Base-by-base conservation (phyloP, 1,284 basidiomycete species). In the Volvariella volvacea region DNA sequence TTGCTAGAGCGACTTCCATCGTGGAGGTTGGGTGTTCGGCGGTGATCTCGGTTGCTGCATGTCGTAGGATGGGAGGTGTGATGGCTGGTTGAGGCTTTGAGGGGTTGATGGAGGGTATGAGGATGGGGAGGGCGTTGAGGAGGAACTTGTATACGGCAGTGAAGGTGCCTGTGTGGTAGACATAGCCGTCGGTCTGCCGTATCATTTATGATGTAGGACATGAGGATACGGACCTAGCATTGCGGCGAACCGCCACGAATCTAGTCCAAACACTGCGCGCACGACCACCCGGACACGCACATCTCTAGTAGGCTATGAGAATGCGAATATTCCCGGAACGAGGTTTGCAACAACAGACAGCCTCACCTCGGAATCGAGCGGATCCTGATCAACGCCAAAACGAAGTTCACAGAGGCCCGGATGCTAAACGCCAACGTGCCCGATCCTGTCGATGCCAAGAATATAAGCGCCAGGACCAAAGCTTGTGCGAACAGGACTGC, bases 121-220 rank as follows among this genome's bases (percentile, higher is more conserved):
- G 67, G 33, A 95, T 77, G 0, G 92, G 89, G 2, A 96, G 74
- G 0, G 82, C 70, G 55, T 95, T 94, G 4, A 93, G 72, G 19
- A 91, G 73, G 54, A 85, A 76, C 52, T 90, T 93, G 68, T 94
- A 90, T 14, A 91, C 55, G 10, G 82, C 76, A 4, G 87, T 86
- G 54, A 92, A 92, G 0, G 84, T 80, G 2, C 84, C 87, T 88
- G 50, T 14, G 30, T 15, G n/a, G 43, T n/a, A 3, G 25, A 6
- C 25, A 28, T 12, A 28, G 25, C 6, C 6, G 22, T 16, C 40
- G 37, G 21, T 9, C 9, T 14, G 17, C 16, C 15, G 38, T 48
- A 46, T 31, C 41, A 39, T 37, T 38, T 30, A 21, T 40, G 22
- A 40, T 16, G 3, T n/a, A n/a, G n/a, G n/a, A n/a, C n/a, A 37